Evolutionary conservation across 192 early-diverging fungal species (phyloP), one percentile per base, ranked within the genome.

Genomic region (Podila horticola): DNA sequence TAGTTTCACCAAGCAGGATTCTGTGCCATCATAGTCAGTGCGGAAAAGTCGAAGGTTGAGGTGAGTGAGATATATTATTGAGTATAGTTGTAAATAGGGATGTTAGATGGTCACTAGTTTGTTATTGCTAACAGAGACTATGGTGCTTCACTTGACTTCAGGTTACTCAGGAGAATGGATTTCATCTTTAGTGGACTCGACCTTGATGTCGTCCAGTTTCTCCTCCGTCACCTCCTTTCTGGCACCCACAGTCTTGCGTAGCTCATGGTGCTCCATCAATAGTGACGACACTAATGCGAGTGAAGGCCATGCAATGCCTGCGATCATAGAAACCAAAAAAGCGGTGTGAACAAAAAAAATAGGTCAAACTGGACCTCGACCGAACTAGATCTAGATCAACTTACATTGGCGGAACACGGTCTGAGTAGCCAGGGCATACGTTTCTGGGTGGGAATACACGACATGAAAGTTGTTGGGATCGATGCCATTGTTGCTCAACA

Each of bases 301-400:
- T 5, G 59, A 41, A 1, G 75, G 75, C 75, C 75, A 79, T 8
- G 69, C 69, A 51, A 79, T 79, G 41, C 75, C 68, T 71, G 64
- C 13, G 20, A n/a, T n/a, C 8, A 29, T 29, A 30, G 45, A 50
- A 28, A 3, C 19, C 57, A 34, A 24, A 24, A 51, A 20, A 45
- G 38, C 6, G 1, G 60, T 9, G 17, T 17, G 48, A n/a, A n/a
- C n/a, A n/a, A n/a, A n/a, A n/a, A n/a, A n/a, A n/a, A n/a, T n/a
- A n/a, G n/a, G n/a, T n/a, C n/a, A n/a, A n/a, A n/a, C n/a, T n/a
- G n/a, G n/a, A n/a, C n/a, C n/a, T n/a, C n/a, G n/a, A n/a, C n/a
- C n/a, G n/a, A n/a, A n/a, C n/a, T n/a, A n/a, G n/a, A n/a, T n/a
- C n/a, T n/a, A n/a, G n/a, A n/a, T n/a, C n/a, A n/a, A n/a, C 67